Percentiles rank a stretch among this genome's conserved stretches.
phyloP scores from a whole-genome alignment of 2,329 filamentous ascomycete genomes.

The Leptographium procerum region DNA sequence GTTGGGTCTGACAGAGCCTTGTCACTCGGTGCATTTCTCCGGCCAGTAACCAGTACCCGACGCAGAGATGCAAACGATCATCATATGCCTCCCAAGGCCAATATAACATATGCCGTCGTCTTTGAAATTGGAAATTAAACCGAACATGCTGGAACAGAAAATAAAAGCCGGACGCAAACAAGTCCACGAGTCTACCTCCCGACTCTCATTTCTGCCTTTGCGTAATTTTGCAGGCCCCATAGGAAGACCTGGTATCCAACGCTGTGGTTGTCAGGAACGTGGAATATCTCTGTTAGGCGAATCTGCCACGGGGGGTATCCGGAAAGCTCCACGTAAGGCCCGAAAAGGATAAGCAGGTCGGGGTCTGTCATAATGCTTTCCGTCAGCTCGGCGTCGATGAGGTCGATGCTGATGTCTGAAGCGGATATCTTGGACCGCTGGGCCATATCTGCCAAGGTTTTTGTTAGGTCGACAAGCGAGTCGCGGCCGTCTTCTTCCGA shows the following conservation, averaged over 20 bases:
- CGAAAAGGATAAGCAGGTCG: constrained; percentile 79
- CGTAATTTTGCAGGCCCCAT: constrained; percentile 70
- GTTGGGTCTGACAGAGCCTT: background rate
- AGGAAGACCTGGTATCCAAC: constrained; percentile 95
- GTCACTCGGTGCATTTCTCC: too few relatives aligned
- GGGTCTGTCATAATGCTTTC: constrained; percentile 76
- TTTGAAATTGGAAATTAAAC: background rate
- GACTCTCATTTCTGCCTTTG: constrained; percentile 78
- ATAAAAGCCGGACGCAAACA: background rate
- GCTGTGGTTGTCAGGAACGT: constrained; percentile 61
- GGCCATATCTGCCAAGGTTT: constrained; percentile 89
- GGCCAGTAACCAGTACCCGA: background rate
- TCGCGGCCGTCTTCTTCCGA: constrained; percentile 83
- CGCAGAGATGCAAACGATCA: background rate
- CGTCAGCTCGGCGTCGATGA: constrained; percentile 81
- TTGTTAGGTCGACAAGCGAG: constrained; percentile 89
- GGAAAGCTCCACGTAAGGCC: constrained; percentile 69
- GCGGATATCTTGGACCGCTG: constrained; percentile 75
- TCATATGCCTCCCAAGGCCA: background rate
- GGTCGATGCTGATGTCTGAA: constrained; percentile 69
- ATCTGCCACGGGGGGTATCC: constrained; percentile 97
- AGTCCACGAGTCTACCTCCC: constrained; percentile 30
- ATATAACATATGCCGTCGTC: background rate
- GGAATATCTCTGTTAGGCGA: constrained; percentile 86
- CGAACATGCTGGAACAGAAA: background rate